Base-by-base conservation (phyloP, 2,329 filamentous ascomycete species). In the Claviceps sorghi region DNA sequence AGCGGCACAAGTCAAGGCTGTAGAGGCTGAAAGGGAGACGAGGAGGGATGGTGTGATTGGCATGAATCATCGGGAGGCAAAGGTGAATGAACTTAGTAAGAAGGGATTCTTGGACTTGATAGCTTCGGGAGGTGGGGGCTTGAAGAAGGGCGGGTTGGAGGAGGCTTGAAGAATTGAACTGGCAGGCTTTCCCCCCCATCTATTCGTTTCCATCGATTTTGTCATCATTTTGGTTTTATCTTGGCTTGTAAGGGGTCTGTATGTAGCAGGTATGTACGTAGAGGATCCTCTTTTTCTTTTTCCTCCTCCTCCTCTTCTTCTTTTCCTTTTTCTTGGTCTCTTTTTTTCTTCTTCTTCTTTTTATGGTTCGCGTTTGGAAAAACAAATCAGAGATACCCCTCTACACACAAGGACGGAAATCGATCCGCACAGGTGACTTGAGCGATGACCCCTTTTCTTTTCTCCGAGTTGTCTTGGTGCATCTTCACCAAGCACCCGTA, bases 91-190 rank as follows among this genome's bases (percentile, higher is more conserved):
- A 74, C 93, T 98, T 83, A 95, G 86, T 67, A 94, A 95, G 72
- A 87, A 96, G 71, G 90, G 91, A 0, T 98, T 97, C 71, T 69
- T 98, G 66, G 91, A 97, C 56, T 70, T 97, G 66, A 95, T 98
- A 65, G 79, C 80, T 4, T 78, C 76, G 2, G 78, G 79, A 21
- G 79, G 80, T 11, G 78, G 79, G 1, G 73, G 72, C 22, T 57
- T 80, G 59, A 82, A 80, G 61, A 80, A 79, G 68, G 74, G 75
- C 7, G 74, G 67, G 4, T 62, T 83, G 50, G 77, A 80, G 62
- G 78, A 81, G 65, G 77, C 78, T 17, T 55, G 19, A 19, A 30
- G 17, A 41, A 15, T 49, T 34, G 19, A 48, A 22, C 5, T 15
- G 30, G 38, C 26, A 29, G 48, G 34, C 40, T 41, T 45, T 22